These are phyloP conservation scores for Cladosporium oxysporum DNA, from an alignment of 2,329 filamentous ascomycete genomes.

Conservation along the genomic window DNA sequence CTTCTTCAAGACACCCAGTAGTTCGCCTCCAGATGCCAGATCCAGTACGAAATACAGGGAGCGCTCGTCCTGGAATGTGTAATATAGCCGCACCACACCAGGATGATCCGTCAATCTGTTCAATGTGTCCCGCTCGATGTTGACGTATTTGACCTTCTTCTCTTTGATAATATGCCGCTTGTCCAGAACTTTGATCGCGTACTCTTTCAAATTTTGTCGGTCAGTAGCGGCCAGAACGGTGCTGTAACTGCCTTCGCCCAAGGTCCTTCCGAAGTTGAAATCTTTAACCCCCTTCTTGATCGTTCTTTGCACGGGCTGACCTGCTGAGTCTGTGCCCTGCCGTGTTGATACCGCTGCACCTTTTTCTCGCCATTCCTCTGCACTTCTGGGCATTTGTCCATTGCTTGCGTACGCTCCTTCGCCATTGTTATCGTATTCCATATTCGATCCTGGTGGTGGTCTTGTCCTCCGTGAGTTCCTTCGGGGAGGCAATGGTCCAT, in stretches of 20 bases:
- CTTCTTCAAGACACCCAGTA: constrained; percentile 90
- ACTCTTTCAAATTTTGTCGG: constrained; percentile 90
- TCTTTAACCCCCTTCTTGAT: constrained; percentile 98
- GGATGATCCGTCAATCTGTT: constrained; percentile 96
- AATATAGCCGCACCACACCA: constrained; percentile 93
- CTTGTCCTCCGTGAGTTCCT: constrained; percentile 69
- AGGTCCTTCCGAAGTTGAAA: constrained; percentile 85
- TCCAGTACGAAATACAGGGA: constrained; percentile 97
- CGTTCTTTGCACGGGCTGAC: constrained; percentile 75
- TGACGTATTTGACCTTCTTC: constrained; percentile 99
- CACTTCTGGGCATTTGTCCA: constrained; percentile 62
- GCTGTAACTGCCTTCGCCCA: constrained; percentile 97
- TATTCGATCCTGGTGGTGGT: constrained; percentile 25
- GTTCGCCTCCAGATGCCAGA: constrained; percentile 85
- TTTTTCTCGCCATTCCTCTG: constrained; percentile 91
- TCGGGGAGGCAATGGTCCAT: constrained; percentile 68
- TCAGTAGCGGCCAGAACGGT: constrained; percentile 92
- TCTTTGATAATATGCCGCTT: constrained; percentile 99
- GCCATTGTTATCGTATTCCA: constrained; percentile 27
- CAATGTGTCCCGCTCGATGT: constrained; percentile 97
- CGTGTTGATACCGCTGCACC: constrained; percentile 84
- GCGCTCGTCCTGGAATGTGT: constrained; percentile 96
- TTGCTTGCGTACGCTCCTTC: constrained; percentile 38
- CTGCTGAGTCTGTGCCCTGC: constrained; percentile 76
- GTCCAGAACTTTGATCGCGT: constrained; percentile 96